phyloP scores from a whole-genome alignment of 495 filamentous ascomycete genomes.

The Hypoxylon intermedium region DNA sequence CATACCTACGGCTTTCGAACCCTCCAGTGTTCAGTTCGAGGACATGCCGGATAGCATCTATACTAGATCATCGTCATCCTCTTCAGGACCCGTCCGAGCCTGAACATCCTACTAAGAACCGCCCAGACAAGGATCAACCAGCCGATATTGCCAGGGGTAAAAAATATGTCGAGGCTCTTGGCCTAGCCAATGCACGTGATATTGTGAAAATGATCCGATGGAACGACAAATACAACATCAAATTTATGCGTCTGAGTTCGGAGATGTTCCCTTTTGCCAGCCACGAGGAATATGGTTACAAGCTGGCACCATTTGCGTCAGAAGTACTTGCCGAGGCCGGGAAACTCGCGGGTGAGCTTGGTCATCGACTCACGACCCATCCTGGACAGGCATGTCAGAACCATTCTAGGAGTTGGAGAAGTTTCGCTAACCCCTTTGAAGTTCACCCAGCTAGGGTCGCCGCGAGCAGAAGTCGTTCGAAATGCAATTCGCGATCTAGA shows the following conservation, averaged over 20 bases:
- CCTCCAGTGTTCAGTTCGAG: conserved; percentile 90
- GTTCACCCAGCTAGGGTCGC: conserved; percentile 90
- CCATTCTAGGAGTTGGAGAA: background rate
- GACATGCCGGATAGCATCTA: conserved; percentile 90
- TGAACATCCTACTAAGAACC: conserved; percentile 80
- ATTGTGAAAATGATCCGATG: conserved; percentile 85
- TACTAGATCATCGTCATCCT: conserved; percentile 86
- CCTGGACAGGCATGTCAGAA: conserved; percentile 70
- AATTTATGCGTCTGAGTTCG: conserved; percentile 88
- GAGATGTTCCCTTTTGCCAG: conserved; percentile 98
- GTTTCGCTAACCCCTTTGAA: conserved; percentile 37
- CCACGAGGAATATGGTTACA: conserved; percentile 86
- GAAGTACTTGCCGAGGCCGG: conserved; percentile 80
- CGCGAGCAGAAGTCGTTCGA: conserved; percentile 73
- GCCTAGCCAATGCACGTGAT: conserved; percentile 82
- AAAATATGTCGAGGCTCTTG: conserved; percentile 76
- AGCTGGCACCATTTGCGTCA: conserved; percentile 82
- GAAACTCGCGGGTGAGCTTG: conserved; percentile 76
- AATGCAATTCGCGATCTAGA: conserved; percentile 82
- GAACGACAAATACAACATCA: conserved; percentile 94
- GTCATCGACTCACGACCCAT: conserved; percentile 88
- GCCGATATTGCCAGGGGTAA: conserved; percentile 67
- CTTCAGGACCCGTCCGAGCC: conserved; percentile 76
- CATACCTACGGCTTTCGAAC: conserved; percentile 85
- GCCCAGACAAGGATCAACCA: conserved; percentile 74